Percentiles rank a stretch among this genome's conserved stretches.
These are phyloP conservation scores for Phalaenopsis aphrodite DNA, from an alignment of 106 monocot genomes.

Conservation along the genomic window DNA sequence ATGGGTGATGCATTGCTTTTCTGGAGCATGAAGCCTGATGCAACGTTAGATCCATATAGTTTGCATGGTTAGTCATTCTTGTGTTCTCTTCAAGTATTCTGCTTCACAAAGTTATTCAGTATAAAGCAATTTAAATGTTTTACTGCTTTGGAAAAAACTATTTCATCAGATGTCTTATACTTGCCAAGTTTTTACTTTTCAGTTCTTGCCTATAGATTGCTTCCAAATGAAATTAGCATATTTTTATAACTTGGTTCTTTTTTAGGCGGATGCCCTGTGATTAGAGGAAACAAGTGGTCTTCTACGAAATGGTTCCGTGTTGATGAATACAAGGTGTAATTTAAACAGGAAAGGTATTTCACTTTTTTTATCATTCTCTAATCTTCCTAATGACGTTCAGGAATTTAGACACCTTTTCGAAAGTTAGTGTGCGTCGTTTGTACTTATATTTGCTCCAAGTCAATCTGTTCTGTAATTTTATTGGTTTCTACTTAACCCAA, in stretches of 20 bases:
- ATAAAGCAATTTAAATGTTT: background rate
- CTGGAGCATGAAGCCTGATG: constrained; percentile 71
- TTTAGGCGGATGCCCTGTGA: constrained; percentile 4
- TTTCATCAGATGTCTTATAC: background rate
- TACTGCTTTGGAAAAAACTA: background rate
- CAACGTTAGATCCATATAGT: constrained; percentile 48
- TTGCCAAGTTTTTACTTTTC: background rate
- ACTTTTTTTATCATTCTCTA: background rate
- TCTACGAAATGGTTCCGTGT: constrained; percentile 8
- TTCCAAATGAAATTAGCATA: background rate
- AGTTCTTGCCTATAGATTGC: background rate
- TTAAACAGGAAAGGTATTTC: background rate
- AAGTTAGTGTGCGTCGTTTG: background rate
- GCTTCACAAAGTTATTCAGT: background rate
- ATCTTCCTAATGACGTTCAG: background rate
- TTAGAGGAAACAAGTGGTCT: constrained; percentile 8
- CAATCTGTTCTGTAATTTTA: too few species aligned
- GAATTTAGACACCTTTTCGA: background rate
- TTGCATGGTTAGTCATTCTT: constrained; percentile 41
- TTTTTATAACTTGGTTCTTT: background rate
- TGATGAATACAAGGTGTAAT: constrained; percentile 7
- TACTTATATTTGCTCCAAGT: too few species aligned
- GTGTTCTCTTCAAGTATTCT: background rate
- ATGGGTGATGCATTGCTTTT: constrained; percentile 66
- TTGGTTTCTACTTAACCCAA: too few species aligned